A percentile compares a stretch with the other conserved stretches of the same genome.
Conservation (phyloP, 2,329 filamentous ascomycete species). For the Cladosporium sp. region DNA sequence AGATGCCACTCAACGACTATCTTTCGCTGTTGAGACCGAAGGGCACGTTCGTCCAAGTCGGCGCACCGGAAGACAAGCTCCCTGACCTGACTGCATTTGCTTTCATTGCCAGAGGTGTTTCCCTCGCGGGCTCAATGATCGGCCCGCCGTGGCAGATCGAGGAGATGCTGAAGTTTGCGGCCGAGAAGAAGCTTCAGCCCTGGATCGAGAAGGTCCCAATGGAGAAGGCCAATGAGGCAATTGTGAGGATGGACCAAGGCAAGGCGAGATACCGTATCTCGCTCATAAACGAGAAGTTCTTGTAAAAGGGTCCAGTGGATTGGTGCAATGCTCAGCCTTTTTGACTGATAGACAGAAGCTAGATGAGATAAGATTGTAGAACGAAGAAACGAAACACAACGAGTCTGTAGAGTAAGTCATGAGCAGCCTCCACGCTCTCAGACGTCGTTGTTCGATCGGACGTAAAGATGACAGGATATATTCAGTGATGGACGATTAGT, state of each 20-base stretch:
- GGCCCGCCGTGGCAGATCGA: slow-evolving; percentile 55
- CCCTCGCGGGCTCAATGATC: slow-evolving; percentile 43
- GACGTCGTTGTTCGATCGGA: no score
- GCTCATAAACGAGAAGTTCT: slow-evolving; percentile 31
- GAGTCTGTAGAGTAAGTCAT: no score
- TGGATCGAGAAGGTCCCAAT: slow-evolving; percentile 59
- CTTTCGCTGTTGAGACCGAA: slow-evolving; percentile 54
- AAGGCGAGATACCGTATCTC: slow-evolving; percentile 44
- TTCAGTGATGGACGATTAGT: no score
- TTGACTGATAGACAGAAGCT: no score
- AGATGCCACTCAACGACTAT: slow-evolving; percentile 61
- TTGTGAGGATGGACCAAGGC: slow-evolving; percentile 54
- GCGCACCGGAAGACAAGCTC: slow-evolving; percentile 54
- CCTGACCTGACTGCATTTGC: slow-evolving; percentile 54
- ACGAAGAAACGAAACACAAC: no score
- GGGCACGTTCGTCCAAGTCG: slow-evolving; percentile 62
- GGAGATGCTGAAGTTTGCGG: slow-evolving; percentile 58
- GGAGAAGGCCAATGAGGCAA: slow-evolving; percentile 53
- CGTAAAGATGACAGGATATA: no score
- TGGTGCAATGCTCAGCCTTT: no score
- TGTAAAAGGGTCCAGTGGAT: background rate
- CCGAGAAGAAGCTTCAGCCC: slow-evolving; percentile 53
- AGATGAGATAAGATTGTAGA: no score
- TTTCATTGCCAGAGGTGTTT: slow-evolving; percentile 53
- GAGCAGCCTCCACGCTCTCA: no score